Percentiles rank a stretch among this genome's conserved stretches.
phyloP scores from a whole-genome alignment of 805 yeast genomes.

The Yamadazyma akitaensis region DNA sequence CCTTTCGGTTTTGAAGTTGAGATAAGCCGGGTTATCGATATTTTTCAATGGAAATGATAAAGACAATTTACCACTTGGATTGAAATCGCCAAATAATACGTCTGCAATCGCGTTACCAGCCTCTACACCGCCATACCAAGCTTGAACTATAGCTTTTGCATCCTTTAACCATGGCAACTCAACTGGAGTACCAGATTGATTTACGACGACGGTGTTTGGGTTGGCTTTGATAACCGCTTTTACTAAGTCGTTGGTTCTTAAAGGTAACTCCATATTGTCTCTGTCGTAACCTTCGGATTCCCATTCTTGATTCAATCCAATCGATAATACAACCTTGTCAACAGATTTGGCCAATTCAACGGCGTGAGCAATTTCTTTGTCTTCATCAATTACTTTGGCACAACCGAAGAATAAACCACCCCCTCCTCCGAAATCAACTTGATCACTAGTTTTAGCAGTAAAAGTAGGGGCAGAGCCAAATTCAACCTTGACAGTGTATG shows the following conservation, averaged over 20 bases:
- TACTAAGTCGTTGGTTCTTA: slow-evolving; percentile 20
- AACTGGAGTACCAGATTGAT: slow-evolving; percentile 35
- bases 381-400: slow-evolving; percentile 22
- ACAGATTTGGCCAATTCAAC: slow-evolving; percentile 24
- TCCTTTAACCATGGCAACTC: slow-evolving; percentile 28
- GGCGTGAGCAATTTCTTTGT: slow-evolving; percentile 25
- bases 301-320: slow-evolving; percentile 30
- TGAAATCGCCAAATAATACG: slow-evolving; percentile 54
- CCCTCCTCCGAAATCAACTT: slow-evolving; percentile 21
- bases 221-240: slow-evolving; percentile 25
- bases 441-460: slow-evolving; percentile 7
- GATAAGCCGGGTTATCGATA: slow-evolving; percentile 29
- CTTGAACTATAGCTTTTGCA: slow-evolving; percentile 26
- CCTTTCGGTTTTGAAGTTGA: slow-evolving; percentile 28
- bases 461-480: slow-evolving; percentile 38
- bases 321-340: slow-evolving; percentile 30
- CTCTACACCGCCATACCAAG: slow-evolving; percentile 49
- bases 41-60: slow-evolving; percentile 20
- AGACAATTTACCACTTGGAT: slow-evolving; percentile 52
- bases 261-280: slow-evolving; percentile 23
- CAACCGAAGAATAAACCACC: slow-evolving; percentile 24
- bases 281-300: slow-evolving; percentile 35
- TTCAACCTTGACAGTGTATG: slow-evolving; percentile 44
- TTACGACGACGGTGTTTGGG: slow-evolving; percentile 30
- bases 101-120: slow-evolving; percentile 59